phyloP scores from a whole-genome alignment of 2,329 filamentous ascomycete genomes.

The Leptographium wingfieldii region DNA sequence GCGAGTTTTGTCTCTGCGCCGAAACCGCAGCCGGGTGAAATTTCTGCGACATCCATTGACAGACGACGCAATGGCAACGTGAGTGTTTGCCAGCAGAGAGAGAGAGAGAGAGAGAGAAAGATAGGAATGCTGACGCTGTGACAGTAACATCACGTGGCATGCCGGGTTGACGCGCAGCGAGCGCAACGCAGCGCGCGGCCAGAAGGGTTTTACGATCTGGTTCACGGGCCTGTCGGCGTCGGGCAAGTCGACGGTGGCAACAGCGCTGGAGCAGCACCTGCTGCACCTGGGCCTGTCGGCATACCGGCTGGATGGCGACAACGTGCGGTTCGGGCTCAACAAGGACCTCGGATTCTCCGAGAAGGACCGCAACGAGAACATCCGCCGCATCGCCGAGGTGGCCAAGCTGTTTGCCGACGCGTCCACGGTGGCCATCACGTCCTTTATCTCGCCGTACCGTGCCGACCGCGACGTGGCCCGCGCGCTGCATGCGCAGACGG shows the following conservation, averaged over 20 bases:
- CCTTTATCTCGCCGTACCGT: slow-evolving; percentile 92
- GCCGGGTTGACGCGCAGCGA: slow-evolving; percentile 65
- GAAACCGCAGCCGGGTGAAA: neutral
- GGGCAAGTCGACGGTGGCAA: slow-evolving; percentile 94
- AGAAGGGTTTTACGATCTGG: slow-evolving; percentile 92
- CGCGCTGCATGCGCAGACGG: slow-evolving; percentile 56
- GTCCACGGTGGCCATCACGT: slow-evolving; percentile 77
- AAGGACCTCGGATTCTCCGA: slow-evolving; percentile 94
- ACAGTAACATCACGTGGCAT: slow-evolving; percentile 85
- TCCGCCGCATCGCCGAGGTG: slow-evolving; percentile 86
- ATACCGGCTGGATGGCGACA: slow-evolving; percentile 95
- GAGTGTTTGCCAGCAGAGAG: neutral
- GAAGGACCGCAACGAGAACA: slow-evolving; percentile 92
- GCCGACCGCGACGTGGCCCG: slow-evolving; percentile 76
- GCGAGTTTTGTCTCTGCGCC: neutral
- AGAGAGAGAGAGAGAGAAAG: neutral
- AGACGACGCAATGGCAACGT: slow-evolving; percentile 6
- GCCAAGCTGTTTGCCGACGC: slow-evolving; percentile 94
- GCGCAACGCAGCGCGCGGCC: slow-evolving; percentile 62
- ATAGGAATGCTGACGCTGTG: neutral
- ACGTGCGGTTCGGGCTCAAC: slow-evolving; percentile 95
- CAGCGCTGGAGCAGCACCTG: slow-evolving; percentile 91
- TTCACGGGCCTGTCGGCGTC: slow-evolving; percentile 93
- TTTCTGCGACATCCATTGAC: neutral
- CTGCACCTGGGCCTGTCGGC: slow-evolving; percentile 71